Evolutionary conservation across 2,329 filamentous ascomycete species (phyloP).

Genomic region (Neophaeococcomyces mojaviensis): DNA sequence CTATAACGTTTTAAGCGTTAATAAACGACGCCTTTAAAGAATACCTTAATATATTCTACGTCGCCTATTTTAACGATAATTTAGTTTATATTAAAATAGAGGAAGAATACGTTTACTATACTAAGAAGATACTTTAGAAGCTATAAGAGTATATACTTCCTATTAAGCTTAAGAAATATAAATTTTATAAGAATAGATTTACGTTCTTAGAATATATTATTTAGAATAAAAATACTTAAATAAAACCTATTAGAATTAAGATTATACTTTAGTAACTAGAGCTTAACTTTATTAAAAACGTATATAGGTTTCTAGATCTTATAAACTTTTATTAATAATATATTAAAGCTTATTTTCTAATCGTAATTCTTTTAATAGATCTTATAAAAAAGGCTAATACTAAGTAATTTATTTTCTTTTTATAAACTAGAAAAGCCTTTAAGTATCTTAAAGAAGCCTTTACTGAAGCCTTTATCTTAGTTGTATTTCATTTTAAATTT

Average conservation of each 20-base stretch:
- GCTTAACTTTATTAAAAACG: conserved; percentile 12
- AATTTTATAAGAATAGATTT: conserved; percentile 16
- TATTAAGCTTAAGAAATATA: conserved; percentile 19
- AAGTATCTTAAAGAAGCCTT: conserved; percentile 8
- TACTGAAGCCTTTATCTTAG: conserved; percentile 6
- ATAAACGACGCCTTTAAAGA: conserved; percentile 18
- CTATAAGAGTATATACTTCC: conserved; percentile 11
- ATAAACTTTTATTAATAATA: conserved; percentile 21
- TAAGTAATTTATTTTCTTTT: conserved; percentile 1
- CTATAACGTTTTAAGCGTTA: conserved; percentile 14
- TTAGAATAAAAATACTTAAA: conserved; percentile 8
- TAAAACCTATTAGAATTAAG: conserved; percentile 14
- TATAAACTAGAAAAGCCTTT: conserved; percentile 7
- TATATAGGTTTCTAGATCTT: conserved; percentile 19
- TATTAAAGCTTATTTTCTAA: conserved; percentile 16
- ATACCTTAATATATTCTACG: conserved; percentile 12
- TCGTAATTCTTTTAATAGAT: no score
- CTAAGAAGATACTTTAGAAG: conserved; percentile 14
- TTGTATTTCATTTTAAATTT: conserved; percentile 9
- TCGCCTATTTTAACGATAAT: conserved; percentile 19
- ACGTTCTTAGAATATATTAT: conserved; percentile 20
- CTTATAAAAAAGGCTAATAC: conserved; percentile 7
- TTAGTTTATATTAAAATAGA: conserved; percentile 12
- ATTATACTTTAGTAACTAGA: conserved; percentile 13
- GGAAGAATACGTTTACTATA: conserved; percentile 8